Evolutionary conservation across 108 stramenopile genomes (phyloP), one percentile per base, ranked within the genome.

Genomic region (Mayamaea pseudoterrestris): DNA sequence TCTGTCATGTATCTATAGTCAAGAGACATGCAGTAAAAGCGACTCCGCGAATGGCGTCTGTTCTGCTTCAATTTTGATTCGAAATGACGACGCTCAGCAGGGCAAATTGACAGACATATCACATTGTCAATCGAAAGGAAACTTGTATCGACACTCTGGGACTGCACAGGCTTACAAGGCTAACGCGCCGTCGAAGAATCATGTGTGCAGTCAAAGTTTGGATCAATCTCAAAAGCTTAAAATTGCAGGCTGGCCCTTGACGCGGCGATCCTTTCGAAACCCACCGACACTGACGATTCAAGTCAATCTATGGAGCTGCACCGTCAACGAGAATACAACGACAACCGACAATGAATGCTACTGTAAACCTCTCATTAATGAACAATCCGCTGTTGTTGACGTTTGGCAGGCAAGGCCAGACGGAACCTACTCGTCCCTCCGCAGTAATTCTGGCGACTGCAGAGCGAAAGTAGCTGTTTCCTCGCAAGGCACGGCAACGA

Each of bases 131-230:
- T 8, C 37, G 3, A 20, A 3, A 5, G 3, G 8, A 14, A 20
- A 39, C 17, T 18, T 66, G 6, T 69, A 71, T 37, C 27, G 14
- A 11, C 16, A 59, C 18, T 60, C 64, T n/a, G 70, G 70, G 9
- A 44, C 70, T 5, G 74, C 78, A n/a, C 78, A 80, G 39, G 71
- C 78, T 13, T 80, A 76, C 51, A 69, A 63, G 53, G 69, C 78
- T 0, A 47, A 64, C 53, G 69, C 61, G n/a, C 67, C 74, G 11
- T 5, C 61, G 6, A 66, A 58, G 39, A 18, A 49, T 3, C 37
- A 58, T 36, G 41, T 58, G 1, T 47, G 57, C 17, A 35, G 49
- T 36, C 28, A 46, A 14, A 34, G 47, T 4, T 24, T 30, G 47
- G 47, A 58, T 23, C 23, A 41, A 25, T 22, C 57, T n/a, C 14